Evolutionary conservation across 1,284 basidiomycete species (phyloP), one percentile per base, ranked within the genome.

Genomic region (Fomitopsis pinicola): DNA sequence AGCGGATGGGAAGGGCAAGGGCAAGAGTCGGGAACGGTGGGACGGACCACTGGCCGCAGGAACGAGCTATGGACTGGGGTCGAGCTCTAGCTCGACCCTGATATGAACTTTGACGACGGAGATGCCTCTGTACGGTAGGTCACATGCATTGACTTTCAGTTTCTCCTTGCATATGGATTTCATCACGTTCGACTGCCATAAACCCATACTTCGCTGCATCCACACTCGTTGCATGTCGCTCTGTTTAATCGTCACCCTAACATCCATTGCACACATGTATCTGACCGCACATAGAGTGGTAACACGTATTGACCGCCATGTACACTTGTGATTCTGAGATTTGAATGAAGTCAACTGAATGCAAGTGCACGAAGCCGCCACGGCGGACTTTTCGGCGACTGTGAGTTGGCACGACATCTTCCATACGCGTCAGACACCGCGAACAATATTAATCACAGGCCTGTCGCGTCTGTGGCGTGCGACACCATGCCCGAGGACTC

Each of bases 1-100:
- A 55, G 71, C 12, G 52, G 35, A 74, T 63, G 78, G 82, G 66
- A 88, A 86, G 67, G 86, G 85, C 35, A 89, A 89, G 70, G 87
- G 86, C 44, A 91, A 87, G 77, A 81, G 81, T 59, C 77, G 80
- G 67, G 84, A 85, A 66, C 75, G 73, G 55, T 82, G 81, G 80
- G 80, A 80, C 63, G 76, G 63, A 60, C 61, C 38, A 40, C 14
- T 64, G 62, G 61, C 59, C 50, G 62, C 60, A 48, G 69, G 61
- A 58, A 60, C 42, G 5, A 69, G 61, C 60, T 65, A 56, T 26
- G 59, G 65, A 30, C 55, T 59, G 19, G 63, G 55, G 38, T 63
- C 68, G 48, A 54, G 52, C 19, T 38, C 52, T 26, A 35, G 52
- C 15, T 54, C 52, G 14, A 36, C 36, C 7, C 35, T 54, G 36